A percentile compares a stretch with the other conserved stretches of the same genome.
phyloP scores from a whole-genome alignment of 1,284 basidiomycete genomes.

The Singerocomus inundabilis region DNA sequence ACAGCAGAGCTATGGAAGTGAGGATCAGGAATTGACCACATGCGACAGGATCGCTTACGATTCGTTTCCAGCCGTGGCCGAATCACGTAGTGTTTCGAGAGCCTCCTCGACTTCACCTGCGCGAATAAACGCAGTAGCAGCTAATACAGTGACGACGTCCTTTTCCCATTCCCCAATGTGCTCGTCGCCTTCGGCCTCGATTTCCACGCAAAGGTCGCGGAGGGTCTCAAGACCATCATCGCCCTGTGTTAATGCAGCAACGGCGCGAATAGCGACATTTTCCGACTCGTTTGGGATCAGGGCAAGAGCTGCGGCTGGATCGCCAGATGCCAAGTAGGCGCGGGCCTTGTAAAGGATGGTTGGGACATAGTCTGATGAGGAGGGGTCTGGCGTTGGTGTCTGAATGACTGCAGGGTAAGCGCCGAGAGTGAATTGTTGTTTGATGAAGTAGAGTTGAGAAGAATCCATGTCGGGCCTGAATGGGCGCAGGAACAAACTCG shows the following conservation, averaged over 20 bases:
- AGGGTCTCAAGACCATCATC: conserved; percentile 76
- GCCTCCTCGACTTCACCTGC: conserved; percentile 90
- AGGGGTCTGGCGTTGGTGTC: conserved; percentile 54
- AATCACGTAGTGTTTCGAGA: conserved; percentile 77
- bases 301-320: conserved; percentile 53
- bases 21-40: conserved; percentile 2
- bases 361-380: conserved; percentile 61
- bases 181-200: conserved; percentile 69
- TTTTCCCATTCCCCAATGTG: conserved; percentile 64
- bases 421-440: conserved; percentile 82
- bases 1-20: conserved; percentile 62
- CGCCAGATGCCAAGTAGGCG: conserved; percentile 74
- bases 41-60: conserved; percentile 52
- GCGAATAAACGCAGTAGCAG: conserved; percentile 80
- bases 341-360: conserved; percentile 82
- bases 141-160: conserved; percentile 71
- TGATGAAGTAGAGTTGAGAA: conserved; percentile 79
- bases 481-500: too few relatives aligned
- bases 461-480: conserved; percentile 54
- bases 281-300: conserved; percentile 59
- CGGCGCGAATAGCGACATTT: conserved; percentile 69
- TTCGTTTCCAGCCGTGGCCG: conserved; percentile 51
- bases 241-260: conserved; percentile 64
- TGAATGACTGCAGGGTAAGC: conserved; percentile 63
- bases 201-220: conserved; percentile 82